These are phyloP conservation scores for Fusarium bactridioides DNA, from an alignment of 2,329 filamentous ascomycete genomes.

Conservation along the genomic window DNA sequence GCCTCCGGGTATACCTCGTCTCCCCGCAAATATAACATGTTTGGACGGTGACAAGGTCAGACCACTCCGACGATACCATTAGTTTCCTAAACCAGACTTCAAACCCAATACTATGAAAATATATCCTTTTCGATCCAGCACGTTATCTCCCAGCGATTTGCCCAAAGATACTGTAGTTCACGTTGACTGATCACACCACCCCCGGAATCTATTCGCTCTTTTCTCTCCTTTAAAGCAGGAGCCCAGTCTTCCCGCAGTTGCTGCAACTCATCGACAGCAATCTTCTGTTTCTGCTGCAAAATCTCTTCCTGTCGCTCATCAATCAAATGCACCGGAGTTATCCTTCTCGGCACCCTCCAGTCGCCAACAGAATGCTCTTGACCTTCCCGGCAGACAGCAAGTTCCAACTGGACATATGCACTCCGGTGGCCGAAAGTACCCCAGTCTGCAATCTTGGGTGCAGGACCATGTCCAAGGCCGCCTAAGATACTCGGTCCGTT, in stretches of 20 bases:
- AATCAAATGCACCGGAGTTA: background rate
- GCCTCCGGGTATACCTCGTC: background rate
- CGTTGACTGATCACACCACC: too few species aligned
- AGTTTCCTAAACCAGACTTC: too few species aligned
- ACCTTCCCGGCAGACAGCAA: background rate
- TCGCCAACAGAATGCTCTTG: too few species aligned
- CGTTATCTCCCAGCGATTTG: background rate
- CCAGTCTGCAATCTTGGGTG: background rate
- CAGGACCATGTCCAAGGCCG: too few species aligned
- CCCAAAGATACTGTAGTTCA: background rate
- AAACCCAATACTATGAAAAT: background rate
- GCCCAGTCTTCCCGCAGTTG: background rate
- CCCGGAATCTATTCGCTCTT: background rate
- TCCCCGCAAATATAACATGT: background rate
- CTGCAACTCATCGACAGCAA: background rate
- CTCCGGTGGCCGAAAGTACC: background rate
- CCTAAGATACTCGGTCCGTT: background rate
- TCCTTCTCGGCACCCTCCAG: background rate
- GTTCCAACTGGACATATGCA: background rate
- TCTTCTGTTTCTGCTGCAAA: background rate
- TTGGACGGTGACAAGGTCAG: background rate
- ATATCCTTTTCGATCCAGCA: background rate
- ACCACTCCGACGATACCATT: too few species aligned
- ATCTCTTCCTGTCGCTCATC: background rate
- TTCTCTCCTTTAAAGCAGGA: background rate